Percentiles rank a stretch among this genome's conserved stretches.
phyloP scores from a whole-genome alignment of 805 yeast species.

The Starmera pachycereana region DNA sequence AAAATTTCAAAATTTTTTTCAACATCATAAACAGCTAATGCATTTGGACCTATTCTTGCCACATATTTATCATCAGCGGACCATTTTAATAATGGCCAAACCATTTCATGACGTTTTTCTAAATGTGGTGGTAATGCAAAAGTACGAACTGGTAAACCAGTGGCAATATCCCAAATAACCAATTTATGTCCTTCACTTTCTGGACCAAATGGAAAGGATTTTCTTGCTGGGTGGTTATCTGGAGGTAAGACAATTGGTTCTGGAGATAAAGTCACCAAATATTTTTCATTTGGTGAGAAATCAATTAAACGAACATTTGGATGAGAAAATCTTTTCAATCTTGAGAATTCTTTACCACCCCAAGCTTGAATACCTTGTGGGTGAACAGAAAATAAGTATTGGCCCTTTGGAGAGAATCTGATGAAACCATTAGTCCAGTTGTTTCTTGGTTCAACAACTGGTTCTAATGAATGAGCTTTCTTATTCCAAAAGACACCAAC shows the following conservation, averaged over 20 bases:
- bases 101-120: conserved; percentile 54
- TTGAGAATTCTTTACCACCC: conserved; percentile 80
- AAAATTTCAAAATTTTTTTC: conserved; percentile 62
- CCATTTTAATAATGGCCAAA: conserved; percentile 98
- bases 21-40: conserved; percentile 82
- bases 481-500: conserved; percentile 87
- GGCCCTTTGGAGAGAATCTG: conserved; percentile 90
- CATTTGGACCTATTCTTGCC: conserved; percentile 92
- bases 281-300: conserved; percentile 88
- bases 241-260: conserved; percentile 70
- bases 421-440: conserved; percentile 85
- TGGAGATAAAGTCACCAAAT: conserved; percentile 81
- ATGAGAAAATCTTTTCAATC: conserved; percentile 72
- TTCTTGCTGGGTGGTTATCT: conserved; percentile 50
- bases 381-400: conserved; percentile 77
- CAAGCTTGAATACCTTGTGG: conserved; percentile 92
- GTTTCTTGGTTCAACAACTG: conserved; percentile 65
- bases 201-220: conserved; percentile 71
- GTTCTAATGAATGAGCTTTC: conserved; percentile 60
- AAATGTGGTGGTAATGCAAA: conserved; percentile 79
- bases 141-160: conserved; percentile 78
- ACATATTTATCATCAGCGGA: conserved; percentile 85
- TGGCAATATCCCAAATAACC: conserved; percentile 83
- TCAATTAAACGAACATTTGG: conserved; percentile 84
- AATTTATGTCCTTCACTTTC: conserved; percentile 89